Conservation (phyloP, 2,329 filamentous ascomycete genomes). For the Penicillium sp. region DNA sequence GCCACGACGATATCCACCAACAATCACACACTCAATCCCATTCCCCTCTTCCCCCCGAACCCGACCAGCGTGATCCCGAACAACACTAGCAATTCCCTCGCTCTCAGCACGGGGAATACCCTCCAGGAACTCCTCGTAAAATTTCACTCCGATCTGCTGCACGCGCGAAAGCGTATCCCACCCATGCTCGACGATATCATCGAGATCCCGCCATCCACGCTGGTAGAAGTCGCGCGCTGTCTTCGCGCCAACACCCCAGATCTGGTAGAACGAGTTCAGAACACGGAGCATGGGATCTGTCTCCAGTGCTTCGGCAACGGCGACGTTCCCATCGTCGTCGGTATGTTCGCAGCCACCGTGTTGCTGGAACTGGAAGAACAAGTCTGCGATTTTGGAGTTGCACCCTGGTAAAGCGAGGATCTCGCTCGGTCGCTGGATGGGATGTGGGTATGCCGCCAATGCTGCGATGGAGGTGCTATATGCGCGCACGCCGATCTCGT, state of each 20-base stretch:
- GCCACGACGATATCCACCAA: conserved; percentile 78
- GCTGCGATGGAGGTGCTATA: conserved; percentile 85
- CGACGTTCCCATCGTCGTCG: conserved; percentile 54
- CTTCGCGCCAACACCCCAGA: conserved; percentile 86
- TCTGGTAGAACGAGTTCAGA: conserved; percentile 71
- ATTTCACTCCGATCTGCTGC: conserved; percentile 93
- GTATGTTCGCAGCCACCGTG: conserved; percentile 17
- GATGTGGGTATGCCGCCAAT: conserved; percentile 73
- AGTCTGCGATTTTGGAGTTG: conserved; percentile 70
- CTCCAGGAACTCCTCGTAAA: conserved; percentile 76
- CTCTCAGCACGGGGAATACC: conserved; percentile 73
- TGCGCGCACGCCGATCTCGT: conserved; percentile 76
- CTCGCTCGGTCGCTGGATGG: conserved; percentile 46
- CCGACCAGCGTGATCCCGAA: conserved; percentile 65
- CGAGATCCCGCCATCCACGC: conserved; percentile 74
- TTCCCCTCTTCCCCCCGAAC: conserved; percentile 53
- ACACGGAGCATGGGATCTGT: conserved; percentile 62
- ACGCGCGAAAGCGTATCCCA: conserved; percentile 73
- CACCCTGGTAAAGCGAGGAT: conserved; percentile 68
- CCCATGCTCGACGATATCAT: conserved; percentile 79
- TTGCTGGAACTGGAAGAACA: conserved; percentile 73
- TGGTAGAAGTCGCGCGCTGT: conserved; percentile 75
- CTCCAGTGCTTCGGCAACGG: conserved; percentile 63
- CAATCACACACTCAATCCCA: conserved; percentile 61
- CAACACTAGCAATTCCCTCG: conserved; percentile 61